Base-by-base conservation (phyloP, 2,329 filamentous ascomycete species). In the Xylariaceae sp. region DNA sequence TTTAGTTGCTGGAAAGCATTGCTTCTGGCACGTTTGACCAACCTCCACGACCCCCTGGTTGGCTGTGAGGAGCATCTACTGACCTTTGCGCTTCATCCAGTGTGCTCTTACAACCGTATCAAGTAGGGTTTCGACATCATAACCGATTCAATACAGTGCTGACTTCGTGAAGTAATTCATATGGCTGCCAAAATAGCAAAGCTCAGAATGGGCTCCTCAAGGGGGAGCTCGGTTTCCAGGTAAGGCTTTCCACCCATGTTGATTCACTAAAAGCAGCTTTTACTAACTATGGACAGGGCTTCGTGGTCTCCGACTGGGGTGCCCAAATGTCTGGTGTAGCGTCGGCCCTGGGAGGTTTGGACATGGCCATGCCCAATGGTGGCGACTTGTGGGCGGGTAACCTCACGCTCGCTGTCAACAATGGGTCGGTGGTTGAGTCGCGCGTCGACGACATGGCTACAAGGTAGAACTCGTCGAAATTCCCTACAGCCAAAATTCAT, bases 401-500 rank as follows among this genome's bases (percentile, higher is more conserved):
- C 32, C 56, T 78, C 16, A 70, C 68, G 24, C 52, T 48, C 3
- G 70, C 68, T 3, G 66, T 79, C 22, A 64, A 65, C 41, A 76
- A 75, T 50, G 69, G 73, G 12, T 72, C 60, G 6, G 52, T 75
- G 39, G 56, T 67, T 3, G 48, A 65, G 29, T 55, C 60, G 2
- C 63, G 71, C 7, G 44, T 78, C 0, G 64, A 70, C 38, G 68
- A 78, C 40, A 78, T 77, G 73, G 69, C 64, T 1, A 69, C 62
- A 39, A 76, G 84, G 63, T 34, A 56, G 11, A 26, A 11, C 22
- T n/a, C n/a, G n/a, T n/a, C n/a, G n/a, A n/a, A n/a, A n/a, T n/a
- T n/a, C n/a, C n/a, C n/a, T n/a, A n/a, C n/a, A n/a, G n/a, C n/a
- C n/a, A n/a, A n/a, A n/a, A n/a, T n/a, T n/a, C n/a, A n/a, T n/a